These are phyloP conservation scores for Castanea mollissima DNA, from an alignment of 306 rosid species.

Conservation along the genomic window DNA sequence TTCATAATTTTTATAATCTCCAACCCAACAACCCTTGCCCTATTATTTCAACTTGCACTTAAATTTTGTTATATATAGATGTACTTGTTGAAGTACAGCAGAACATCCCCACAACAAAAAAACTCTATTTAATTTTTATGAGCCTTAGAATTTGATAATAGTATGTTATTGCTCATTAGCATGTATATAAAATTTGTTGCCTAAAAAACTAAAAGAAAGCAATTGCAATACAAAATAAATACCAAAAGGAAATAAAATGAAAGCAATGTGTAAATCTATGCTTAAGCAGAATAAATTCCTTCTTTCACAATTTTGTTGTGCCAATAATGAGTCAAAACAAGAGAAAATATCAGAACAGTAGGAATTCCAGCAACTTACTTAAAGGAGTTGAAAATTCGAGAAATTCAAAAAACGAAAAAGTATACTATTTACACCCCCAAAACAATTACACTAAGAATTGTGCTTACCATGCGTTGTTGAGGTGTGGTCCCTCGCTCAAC, in stretches of 20 bases:
- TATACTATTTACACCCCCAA: too few species aligned
- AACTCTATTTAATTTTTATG: too few species aligned
- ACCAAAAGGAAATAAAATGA: neutral
- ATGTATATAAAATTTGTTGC: neutral
- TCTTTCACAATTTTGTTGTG: neutral
- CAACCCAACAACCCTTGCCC: too few species aligned
- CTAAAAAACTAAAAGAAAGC: neutral
- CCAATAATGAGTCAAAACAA: neutral
- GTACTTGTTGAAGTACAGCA: too few species aligned
- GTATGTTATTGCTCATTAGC: neutral
- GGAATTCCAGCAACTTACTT: neutral
- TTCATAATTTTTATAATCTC: too few species aligned
- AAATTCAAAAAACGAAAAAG: neutral
- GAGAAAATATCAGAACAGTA: neutral
- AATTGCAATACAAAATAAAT: neutral
- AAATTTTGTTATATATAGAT: too few species aligned
- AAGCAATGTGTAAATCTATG: neutral
- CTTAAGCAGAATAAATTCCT: neutral
- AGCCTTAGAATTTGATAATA: too few species aligned
- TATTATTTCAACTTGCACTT: too few species aligned
- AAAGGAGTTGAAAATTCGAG: neutral
- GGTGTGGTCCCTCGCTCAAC: slow-evolving; percentile 92
- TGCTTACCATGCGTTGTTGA: slow-evolving; percentile 76
- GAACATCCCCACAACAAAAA: too few species aligned
- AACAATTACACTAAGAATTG: neutral